Base-by-base conservation (phyloP, 139 green algal genomes). In the Closterium sp. region DNA sequence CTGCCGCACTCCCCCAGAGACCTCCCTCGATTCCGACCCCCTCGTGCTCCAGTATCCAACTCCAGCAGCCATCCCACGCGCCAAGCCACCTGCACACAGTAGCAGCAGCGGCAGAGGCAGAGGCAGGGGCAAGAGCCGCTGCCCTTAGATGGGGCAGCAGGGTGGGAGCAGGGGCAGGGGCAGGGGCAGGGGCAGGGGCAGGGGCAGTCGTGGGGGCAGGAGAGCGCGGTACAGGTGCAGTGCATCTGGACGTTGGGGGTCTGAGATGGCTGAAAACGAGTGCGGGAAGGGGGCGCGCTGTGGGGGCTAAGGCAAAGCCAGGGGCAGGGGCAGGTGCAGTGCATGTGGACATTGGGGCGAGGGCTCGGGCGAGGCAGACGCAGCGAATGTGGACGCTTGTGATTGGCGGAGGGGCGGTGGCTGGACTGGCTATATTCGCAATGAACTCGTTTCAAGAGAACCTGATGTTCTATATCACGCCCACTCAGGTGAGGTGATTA, bases 401-500 rank as follows among this genome's bases (percentile, higher is more conserved):
- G 30, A 33, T 93, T 28, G 91, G 91, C 19, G 91, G 91, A 30
- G 33, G 89, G 7, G 88, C 88, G 19, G 88, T 94, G 34, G 76
- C 91, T 25, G 88, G 34, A 7, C 93, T 94, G 34, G 88, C 87
- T 1, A 93, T 93, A 23, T 23, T 94, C 7, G 34, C 93, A 16
- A 38, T 94, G 21, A 94, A 94, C 34, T 76, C 89, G 23, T 94
- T 94, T 66, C 91, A 94, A 76, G 91, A 94, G 36, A 94, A 88
- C 89, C 43, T 94, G 16, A 93, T 94, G 88, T 94, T 94, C 87
- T 94, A 94, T 90, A 94, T 94, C 25, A 94, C 91, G 19, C 91
- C 91, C 84, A 91, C 91, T 32, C 87, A 94, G 91, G 91, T 93
- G 36, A 55, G 36, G 36, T 55, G 36, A 12, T 55, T n/a, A n/a